Conservation (phyloP, 2,329 filamentous ascomycete species). For the Myriosclerotinia scirpicola region DNA sequence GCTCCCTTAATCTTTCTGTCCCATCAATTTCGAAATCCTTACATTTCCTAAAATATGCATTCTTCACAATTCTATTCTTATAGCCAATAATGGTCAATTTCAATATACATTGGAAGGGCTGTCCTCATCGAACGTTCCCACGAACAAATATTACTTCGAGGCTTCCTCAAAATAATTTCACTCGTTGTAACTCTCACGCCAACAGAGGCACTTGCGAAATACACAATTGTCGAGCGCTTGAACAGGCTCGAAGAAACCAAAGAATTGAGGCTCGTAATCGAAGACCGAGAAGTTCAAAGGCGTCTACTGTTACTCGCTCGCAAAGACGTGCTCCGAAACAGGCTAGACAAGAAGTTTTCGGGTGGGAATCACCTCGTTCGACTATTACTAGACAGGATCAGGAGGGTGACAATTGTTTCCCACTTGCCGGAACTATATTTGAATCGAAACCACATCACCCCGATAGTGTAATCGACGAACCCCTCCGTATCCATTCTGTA, state of each 20-base stretch:
- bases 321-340: conserved; percentile 29
- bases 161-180: conserved; percentile 16
- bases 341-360: conserved; percentile 32
- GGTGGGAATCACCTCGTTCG: conserved; percentile 27
- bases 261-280: conserved; percentile 25
- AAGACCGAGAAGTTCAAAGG: conserved; percentile 24
- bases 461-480: not conserved
- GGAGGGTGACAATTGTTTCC: not conserved
- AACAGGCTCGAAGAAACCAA: conserved; percentile 30
- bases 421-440: not conserved
- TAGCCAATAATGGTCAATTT: conserved; percentile 32
- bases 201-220: conserved; percentile 26
- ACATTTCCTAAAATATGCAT: conserved; percentile 36
- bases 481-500: conserved; percentile 19
- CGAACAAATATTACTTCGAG: conserved; percentile 33
- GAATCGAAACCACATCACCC: not conserved
- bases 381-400: conserved; percentile 5
- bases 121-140: conserved; percentile 36
- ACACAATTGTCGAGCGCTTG: conserved; percentile 25
- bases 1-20: conserved; percentile 6
- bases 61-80: conserved; percentile 29
- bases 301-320: conserved; percentile 24
- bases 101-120: conserved; percentile 39
- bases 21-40: conserved; percentile 10
- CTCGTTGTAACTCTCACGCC: conserved; percentile 8